These are phyloP conservation scores for Plasmodium chabaudi DNA, from an alignment of 169 alveolate species.

Conservation along the genomic window DNA sequence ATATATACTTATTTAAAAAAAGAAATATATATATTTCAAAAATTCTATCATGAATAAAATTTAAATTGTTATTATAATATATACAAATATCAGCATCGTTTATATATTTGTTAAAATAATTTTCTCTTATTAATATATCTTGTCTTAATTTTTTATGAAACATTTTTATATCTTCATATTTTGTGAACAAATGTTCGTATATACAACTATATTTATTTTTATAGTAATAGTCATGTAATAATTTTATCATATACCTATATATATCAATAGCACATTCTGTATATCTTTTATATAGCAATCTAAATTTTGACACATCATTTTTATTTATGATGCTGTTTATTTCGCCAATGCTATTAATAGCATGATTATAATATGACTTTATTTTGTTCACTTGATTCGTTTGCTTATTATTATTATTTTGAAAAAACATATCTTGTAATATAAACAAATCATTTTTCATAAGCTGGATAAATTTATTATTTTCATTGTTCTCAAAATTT, in stretches of 20 bases:
- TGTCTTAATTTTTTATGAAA: conserved; percentile 31
- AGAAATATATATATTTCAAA: conserved; percentile 51
- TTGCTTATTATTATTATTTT: conserved; percentile 4
- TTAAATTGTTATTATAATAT: conserved; percentile 20
- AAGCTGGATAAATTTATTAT: conserved; percentile 12
- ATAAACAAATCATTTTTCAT: conserved; percentile 61
- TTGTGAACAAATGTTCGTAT: conserved; percentile 32
- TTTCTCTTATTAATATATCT: conserved; percentile 24
- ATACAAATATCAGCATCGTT: conserved; percentile 20
- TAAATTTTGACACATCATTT: conserved; percentile 14
- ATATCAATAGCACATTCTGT: conserved; percentile 10
- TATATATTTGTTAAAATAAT: conserved; percentile 21
- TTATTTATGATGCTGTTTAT: conserved; percentile 37
- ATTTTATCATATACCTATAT: conserved; percentile 51
- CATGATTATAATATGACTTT: conserved; percentile 31
- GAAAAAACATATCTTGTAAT: conserved; percentile 25
- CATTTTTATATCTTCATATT: conserved; percentile 33
- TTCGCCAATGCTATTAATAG: conserved; percentile 46
- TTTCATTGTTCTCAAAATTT: neutral
- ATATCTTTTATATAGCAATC: conserved; percentile 17
- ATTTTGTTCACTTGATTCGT: conserved; percentile 22
- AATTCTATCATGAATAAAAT: conserved; percentile 17
- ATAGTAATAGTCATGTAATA: conserved; percentile 31
- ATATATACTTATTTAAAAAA: conserved; percentile 66
- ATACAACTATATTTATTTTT: conserved; percentile 23